These are phyloP conservation scores for Zychaea mexicana DNA, from an alignment of 371 early-diverging fungal genomes.

Conservation along the genomic window DNA sequence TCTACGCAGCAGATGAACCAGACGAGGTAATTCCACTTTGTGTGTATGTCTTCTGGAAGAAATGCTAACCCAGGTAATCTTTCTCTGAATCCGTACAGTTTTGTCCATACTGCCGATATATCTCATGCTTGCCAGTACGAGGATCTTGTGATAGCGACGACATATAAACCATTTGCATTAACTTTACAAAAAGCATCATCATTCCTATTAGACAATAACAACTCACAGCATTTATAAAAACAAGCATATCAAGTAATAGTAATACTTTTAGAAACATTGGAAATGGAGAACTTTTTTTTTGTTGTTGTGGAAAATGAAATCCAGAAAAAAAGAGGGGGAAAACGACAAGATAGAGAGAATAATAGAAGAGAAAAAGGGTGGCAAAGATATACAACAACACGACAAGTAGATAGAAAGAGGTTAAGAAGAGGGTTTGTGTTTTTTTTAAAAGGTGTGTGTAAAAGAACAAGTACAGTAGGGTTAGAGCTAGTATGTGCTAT, in stretches of 20 bases:
- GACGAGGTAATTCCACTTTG: slow-evolving; percentile 3
- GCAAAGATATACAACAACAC: slow-evolving; percentile 5
- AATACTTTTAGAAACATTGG: not conserved
- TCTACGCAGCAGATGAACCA: slow-evolving; percentile 11
- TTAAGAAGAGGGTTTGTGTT: not conserved
- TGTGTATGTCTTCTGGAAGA: not conserved
- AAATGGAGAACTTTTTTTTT: not conserved
- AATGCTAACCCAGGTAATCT: not conserved
- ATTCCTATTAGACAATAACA: not conserved
- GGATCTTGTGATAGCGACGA: slow-evolving; percentile 14
- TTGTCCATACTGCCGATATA: slow-evolving; percentile 19
- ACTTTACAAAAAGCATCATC: not conserved
- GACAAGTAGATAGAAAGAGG: not conserved
- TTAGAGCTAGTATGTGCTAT: not conserved
- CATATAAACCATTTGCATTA: not conserved
- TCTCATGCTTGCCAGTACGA: slow-evolving; percentile 19
- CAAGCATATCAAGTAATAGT: not conserved
- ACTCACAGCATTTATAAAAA: not conserved
- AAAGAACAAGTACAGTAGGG: slow-evolving; percentile 9
- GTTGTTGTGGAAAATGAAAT: slow-evolving; percentile 3
- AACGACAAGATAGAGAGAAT: not conserved
- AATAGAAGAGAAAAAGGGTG: not conserved
- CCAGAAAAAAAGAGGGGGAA: not conserved
- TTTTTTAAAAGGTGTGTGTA: not conserved
- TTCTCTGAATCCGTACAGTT: not conserved